Evolutionary conservation across 1,284 basidiomycete species (phyloP).

Genomic region (Cryptococcus sp.): DNA sequence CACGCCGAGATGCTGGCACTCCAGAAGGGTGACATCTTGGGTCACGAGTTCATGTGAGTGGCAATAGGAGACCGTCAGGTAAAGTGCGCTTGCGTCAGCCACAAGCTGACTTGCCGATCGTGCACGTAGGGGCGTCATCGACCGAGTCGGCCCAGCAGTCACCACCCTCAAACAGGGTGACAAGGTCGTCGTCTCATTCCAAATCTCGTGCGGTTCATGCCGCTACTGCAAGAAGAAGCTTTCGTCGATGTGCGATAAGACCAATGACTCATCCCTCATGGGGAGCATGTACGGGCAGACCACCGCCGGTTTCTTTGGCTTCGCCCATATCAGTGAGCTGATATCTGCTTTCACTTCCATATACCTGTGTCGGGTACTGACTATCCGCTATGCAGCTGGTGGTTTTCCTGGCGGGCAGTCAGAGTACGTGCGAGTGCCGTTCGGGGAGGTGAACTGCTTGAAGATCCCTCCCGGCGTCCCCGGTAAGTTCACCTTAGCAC

Average conservation of each 20-base stretch:
- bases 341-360: not conserved
- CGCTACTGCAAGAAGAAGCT: constrained; percentile 68
- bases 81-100: not conserved
- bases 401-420: constrained; percentile 69
- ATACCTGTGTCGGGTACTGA: constrained; percentile 9
- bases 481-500: constrained; percentile 53
- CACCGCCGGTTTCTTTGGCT: constrained; percentile 68
- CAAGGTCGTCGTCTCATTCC: constrained; percentile 67
- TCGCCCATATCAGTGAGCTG: constrained; percentile 28
- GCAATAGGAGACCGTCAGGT: too few species aligned
- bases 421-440: constrained; percentile 59
- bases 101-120: not conserved
- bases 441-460: constrained; percentile 65
- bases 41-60: constrained; percentile 65
- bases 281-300: constrained; percentile 66
- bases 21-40: constrained; percentile 67
- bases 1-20: constrained; percentile 63
- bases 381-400: constrained; percentile 49
- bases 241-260: constrained; percentile 67
- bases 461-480: constrained; percentile 63
- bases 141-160: constrained; percentile 63
- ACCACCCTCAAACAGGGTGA: constrained; percentile 61
- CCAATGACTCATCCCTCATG: constrained; percentile 61
- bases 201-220: constrained; percentile 73
- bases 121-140: constrained; percentile 57